A percentile compares a stretch with the other conserved stretches of the same genome.
Conservation (phyloP, 2,329 filamentous ascomycete genomes). For the Thelonectria olida region DNA sequence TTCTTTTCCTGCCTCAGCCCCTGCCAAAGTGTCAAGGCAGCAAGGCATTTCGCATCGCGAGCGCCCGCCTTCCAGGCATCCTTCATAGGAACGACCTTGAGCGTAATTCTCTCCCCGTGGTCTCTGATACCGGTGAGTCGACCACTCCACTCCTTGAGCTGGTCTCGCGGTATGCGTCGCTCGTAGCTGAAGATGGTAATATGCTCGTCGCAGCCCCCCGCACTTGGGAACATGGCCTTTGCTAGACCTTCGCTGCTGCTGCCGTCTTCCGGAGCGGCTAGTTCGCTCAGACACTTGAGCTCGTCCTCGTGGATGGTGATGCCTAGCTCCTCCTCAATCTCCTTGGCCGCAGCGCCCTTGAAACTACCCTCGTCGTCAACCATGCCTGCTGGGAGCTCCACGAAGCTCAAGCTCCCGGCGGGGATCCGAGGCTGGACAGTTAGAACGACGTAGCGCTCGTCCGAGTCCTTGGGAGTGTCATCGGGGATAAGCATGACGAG, state of each 20-base stretch:
- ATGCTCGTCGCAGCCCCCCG: slow-evolving; percentile 69
- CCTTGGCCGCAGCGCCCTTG: slow-evolving; percentile 65
- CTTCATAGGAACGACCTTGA: slow-evolving; percentile 65
- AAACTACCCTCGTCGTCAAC: slow-evolving; percentile 64
- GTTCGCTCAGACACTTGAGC: slow-evolving; percentile 61
- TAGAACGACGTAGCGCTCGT: slow-evolving; percentile 65
- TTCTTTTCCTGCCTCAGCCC: slow-evolving; percentile 59
- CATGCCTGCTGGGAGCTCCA: slow-evolving; percentile 68
- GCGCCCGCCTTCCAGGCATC: slow-evolving; percentile 67
- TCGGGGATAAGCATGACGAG: slow-evolving; percentile 65
- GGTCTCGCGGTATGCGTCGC: slow-evolving; percentile 57
- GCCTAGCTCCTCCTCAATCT: slow-evolving; percentile 69
- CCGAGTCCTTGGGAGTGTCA: slow-evolving; percentile 48
- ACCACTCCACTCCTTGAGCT: slow-evolving; percentile 65
- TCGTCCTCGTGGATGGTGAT: slow-evolving; percentile 59
- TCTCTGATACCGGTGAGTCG: slow-evolving; percentile 66
- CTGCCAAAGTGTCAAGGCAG: slow-evolving; percentile 67
- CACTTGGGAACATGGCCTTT: slow-evolving; percentile 64
- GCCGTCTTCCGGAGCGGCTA: slow-evolving; percentile 49
- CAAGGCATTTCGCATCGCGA: slow-evolving; percentile 67
- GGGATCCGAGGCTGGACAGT: slow-evolving; percentile 69
- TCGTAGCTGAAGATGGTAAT: slow-evolving; percentile 68
- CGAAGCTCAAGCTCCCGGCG: slow-evolving; percentile 62
- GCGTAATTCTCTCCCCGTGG: slow-evolving; percentile 69
- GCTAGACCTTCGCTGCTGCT: slow-evolving; percentile 49